Evolutionary conservation across 768 basidiomycete species (phyloP).

Genomic region (Boletus rubropictus): DNA sequence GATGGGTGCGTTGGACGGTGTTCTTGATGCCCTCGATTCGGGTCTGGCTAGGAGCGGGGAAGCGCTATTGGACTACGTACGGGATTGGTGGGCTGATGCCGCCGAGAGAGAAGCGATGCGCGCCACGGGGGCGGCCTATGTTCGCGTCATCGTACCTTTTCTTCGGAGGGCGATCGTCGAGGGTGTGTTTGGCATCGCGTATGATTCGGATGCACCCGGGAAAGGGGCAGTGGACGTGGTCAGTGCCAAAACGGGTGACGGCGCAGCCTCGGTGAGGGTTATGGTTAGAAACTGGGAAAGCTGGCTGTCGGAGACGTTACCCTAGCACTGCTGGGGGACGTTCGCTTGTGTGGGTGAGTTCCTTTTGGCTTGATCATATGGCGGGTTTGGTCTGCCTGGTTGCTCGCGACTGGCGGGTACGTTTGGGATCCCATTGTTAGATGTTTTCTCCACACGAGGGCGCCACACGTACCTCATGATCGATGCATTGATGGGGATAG

Average conservation of each 20-base stretch:
- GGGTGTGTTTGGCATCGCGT: conserved; percentile 58
- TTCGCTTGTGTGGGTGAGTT: neutral
- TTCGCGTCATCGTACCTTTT: conserved; percentile 63
- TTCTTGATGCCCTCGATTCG: conserved; percentile 46
- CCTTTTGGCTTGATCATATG: neutral
- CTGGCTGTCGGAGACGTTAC: conserved; percentile 22
- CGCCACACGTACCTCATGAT: neutral
- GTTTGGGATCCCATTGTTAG: neutral
- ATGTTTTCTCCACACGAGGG: neutral
- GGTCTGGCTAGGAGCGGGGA: conserved; percentile 43
- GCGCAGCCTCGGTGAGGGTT: conserved; percentile 3
- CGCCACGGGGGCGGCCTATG: conserved; percentile 54
- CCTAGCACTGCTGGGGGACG: neutral
- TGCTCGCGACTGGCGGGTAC: too few relatives aligned
- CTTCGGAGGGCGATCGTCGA: conserved; percentile 62
- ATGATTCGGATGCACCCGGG: conserved; percentile 8
- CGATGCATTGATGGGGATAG: neutral
- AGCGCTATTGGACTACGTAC: conserved; percentile 43
- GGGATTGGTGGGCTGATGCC: conserved; percentile 32
- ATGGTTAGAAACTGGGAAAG: conserved; percentile 24
- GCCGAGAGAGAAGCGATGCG: conserved; percentile 35
- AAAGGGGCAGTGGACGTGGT: neutral
- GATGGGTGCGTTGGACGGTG: conserved; percentile 44
- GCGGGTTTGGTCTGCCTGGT: neutral
- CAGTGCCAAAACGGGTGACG: neutral